Base-by-base conservation (phyloP, 75 land plant genomes). In the Cupressus sempervirens region DNA sequence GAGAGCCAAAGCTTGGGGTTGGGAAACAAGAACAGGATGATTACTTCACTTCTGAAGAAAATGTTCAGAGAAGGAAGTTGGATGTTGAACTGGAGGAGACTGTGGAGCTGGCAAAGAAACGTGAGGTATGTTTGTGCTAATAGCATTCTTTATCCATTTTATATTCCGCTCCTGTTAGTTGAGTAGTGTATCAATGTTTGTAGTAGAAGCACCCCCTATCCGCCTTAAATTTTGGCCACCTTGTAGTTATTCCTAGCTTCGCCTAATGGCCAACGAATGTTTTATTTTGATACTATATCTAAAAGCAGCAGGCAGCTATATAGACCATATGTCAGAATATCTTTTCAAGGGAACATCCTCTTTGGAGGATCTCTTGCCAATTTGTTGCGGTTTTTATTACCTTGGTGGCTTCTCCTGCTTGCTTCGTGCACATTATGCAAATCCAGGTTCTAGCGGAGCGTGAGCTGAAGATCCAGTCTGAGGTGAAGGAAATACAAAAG, bases 11-110 rank as follows among this genome's bases (percentile, higher is more conserved):
- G 81, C 89, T 98, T 48, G 99, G 99, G 40, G 85, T 98, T 58
- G 99, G 99, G 41, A 98, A 98, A 76, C 99, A 98, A 93, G 99
- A 98, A 83, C 92, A 98, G 86, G 99, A 98, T 91, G 99, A 98
- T 85, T 96, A 86, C 82, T 98, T 94, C 53, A 98, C 99, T 10
- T 88, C 98, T 32, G 99, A 93, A 85, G 99, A 93, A 89, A 98
- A 95, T 85, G 89, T 98, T 29, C 99, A 98, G 86, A 90, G 99
- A 41, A 96, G 82, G 74, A 96, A 93, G 85, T 92, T 98, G 62
- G 96, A 98, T 68, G 88, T 96, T 82, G 99, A 98, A 90, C 4
- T 96, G 23, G 94, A 94, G 81, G 98, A 96, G 77, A 96, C 95
- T 67, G 98, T 93, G 84, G 99, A 98, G 77, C 86, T 86, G 84